Percentiles rank a stretch among this genome's conserved stretches.
Evolutionary conservation across 345 rosid species (phyloP).

Genomic region (Tarenaya hassleriana): DNA sequence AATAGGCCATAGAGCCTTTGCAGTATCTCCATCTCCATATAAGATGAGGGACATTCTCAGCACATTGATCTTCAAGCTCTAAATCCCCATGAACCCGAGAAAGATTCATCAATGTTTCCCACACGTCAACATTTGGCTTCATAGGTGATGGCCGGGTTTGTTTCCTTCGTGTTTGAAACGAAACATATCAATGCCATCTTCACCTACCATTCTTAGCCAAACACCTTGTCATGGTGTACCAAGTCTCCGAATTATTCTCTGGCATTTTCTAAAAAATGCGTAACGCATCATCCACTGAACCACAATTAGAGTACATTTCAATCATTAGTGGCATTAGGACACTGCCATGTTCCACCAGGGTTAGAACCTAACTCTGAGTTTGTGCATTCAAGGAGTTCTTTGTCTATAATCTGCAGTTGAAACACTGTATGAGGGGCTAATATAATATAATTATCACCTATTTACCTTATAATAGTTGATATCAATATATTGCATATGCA

Average conservation of each 20-base stretch:
- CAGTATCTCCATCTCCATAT: constrained; percentile 72
- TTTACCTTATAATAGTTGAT: too few species aligned
- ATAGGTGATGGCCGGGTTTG: constrained; percentile 50
- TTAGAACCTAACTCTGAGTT: too few species aligned
- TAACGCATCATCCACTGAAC: constrained; percentile 44
- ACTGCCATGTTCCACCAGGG: too few species aligned
- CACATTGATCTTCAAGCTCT: constrained; percentile 67
- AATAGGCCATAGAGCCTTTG: constrained; percentile 48
- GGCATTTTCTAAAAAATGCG: constrained; percentile 44
- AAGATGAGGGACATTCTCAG: constrained; percentile 52
- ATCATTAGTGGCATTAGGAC: too few species aligned
- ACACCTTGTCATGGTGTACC: constrained; percentile 62
- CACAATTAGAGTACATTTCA: constrained; percentile 61
- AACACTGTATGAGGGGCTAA: too few species aligned
- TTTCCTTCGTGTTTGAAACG: constrained; percentile 56
- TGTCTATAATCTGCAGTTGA: too few species aligned
- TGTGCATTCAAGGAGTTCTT: too few species aligned
- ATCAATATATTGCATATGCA: too few species aligned
- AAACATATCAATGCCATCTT: constrained; percentile 66
- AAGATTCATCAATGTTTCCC: constrained; percentile 71
- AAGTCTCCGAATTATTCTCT: constrained; percentile 42
- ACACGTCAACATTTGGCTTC: constrained; percentile 46
- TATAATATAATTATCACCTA: too few species aligned
- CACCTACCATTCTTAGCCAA: constrained; percentile 63
- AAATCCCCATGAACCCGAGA: constrained; percentile 61